Percentiles rank a stretch among this genome's conserved stretches.
phyloP scores from a whole-genome alignment of 2,329 filamentous ascomycete genomes.

The Aspergillus sp. region DNA sequence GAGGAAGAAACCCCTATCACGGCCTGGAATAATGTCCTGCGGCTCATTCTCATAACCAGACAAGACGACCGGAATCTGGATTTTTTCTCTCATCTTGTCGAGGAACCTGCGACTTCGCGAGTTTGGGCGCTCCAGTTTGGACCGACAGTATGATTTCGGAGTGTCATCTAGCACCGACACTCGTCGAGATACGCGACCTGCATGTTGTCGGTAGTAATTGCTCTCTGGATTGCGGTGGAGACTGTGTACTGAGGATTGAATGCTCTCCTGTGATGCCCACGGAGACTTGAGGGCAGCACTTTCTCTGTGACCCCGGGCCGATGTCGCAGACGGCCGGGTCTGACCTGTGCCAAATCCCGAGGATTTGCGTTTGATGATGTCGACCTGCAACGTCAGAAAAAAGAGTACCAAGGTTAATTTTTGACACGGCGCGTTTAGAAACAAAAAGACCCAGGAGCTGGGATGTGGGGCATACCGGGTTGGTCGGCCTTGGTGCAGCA shows the following conservation, averaged over 20 bases:
- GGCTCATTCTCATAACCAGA: not conserved
- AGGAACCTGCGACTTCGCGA: not conserved
- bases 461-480: not conserved
- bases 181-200: not conserved
- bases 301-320: not conserved
- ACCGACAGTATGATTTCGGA: not conserved
- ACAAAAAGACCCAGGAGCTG: not conserved
- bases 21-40: not conserved
- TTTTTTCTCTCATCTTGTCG: not conserved
- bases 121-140: not conserved
- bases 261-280: not conserved
- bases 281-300: not conserved
- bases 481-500: not conserved
- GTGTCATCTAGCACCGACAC: not conserved
- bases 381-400: not conserved
- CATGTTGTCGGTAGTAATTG: slow-evolving; percentile 2
- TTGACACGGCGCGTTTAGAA: not conserved
- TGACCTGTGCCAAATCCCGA: not conserved
- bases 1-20: not conserved
- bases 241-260: not conserved
- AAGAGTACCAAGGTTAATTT: not conserved
- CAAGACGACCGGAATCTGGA: not conserved
- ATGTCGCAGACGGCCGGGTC: not conserved
- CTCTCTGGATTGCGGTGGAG: not conserved
- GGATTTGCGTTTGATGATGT: not conserved